A percentile compares a stretch with the other conserved stretches of the same genome.
phyloP scores from a whole-genome alignment of 2,329 filamentous ascomycete genomes.

The Colletotrichum kahawae region DNA sequence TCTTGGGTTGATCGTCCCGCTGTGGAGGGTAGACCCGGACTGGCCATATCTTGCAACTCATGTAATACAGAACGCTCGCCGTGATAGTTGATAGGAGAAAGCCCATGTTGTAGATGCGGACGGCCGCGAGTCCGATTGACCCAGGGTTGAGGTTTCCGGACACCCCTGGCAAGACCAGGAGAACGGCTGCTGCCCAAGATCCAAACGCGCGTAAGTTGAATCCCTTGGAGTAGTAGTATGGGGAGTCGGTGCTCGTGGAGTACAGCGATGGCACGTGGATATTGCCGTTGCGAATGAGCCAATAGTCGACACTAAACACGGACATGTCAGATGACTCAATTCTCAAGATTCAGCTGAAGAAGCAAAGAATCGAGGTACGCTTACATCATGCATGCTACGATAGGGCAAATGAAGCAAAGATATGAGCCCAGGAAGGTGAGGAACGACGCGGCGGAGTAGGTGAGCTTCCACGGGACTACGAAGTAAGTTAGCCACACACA shows the following conservation, averaged over 20 bases:
- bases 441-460: background rate
- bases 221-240: background rate
- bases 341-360: background rate
- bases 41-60: background rate
- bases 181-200: background rate
- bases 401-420: background rate
- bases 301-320: background rate
- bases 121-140: background rate
- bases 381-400: background rate
- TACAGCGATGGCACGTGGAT: background rate
- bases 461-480: background rate
- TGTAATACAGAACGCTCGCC: background rate
- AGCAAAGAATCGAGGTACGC: fast-evolving
- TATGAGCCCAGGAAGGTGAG: background rate
- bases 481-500: background rate
- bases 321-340: background rate
- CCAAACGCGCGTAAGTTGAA: background rate
- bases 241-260: background rate
- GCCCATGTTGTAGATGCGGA: background rate
- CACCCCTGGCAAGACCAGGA: background rate
- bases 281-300: background rate
- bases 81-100: background rate
- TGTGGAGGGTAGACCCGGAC: background rate
- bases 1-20: background rate
- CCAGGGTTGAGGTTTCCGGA: background rate